These are phyloP conservation scores for Colletotrichum sp. DNA, from an alignment of 2,329 filamentous ascomycete genomes.

Conservation along the genomic window DNA sequence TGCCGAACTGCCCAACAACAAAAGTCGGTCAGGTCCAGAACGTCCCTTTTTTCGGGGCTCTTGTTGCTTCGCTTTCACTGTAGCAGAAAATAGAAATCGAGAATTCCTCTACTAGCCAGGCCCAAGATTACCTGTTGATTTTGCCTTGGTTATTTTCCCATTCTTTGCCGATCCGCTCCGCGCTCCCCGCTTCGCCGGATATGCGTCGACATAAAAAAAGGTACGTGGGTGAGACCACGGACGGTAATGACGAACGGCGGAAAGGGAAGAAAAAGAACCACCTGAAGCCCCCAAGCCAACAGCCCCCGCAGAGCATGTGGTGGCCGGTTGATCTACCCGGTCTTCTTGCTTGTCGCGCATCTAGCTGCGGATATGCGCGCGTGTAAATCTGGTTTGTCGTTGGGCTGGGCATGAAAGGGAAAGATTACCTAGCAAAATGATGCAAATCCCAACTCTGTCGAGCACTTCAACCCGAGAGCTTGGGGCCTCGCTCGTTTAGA, in stretches of 20 bases:
- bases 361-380: background rate
- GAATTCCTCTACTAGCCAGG: background rate
- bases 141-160: background rate
- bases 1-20: background rate
- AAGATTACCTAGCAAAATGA: background rate
- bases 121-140: background rate
- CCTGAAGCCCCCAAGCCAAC: background rate
- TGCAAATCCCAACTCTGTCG: background rate
- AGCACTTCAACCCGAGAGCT: conserved; percentile 9
- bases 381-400: background rate
- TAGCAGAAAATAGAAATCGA: background rate
- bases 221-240: background rate
- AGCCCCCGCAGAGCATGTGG: background rate
- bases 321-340: background rate
- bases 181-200: background rate
- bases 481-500: conserved; percentile 1
- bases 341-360: background rate
- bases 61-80: background rate
- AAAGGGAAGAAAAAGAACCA: background rate
- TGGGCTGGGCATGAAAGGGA: background rate
- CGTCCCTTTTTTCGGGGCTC: background rate
- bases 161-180: background rate
- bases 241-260: background rate
- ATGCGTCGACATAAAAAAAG: background rate
- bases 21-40: background rate